These are phyloP conservation scores for Fusarium ramigenum DNA, from an alignment of 2,329 filamentous ascomycete genomes.

Conservation along the genomic window DNA sequence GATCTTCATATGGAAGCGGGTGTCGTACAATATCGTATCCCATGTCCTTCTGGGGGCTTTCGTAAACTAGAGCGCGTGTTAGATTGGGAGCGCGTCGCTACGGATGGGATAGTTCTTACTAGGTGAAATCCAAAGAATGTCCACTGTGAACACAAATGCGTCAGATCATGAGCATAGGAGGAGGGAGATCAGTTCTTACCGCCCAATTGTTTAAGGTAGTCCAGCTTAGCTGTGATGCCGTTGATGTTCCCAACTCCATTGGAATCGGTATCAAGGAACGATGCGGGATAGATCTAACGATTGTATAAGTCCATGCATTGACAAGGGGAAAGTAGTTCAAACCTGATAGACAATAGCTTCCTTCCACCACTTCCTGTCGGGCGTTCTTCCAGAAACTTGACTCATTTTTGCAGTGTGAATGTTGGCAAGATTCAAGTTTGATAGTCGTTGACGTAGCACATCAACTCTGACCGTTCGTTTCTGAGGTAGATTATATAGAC, in stretches of 20 bases:
- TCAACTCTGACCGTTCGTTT: neutral
- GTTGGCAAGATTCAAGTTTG: neutral
- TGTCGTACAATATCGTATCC: slow-evolving; percentile 31
- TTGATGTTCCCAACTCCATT: slow-evolving; percentile 63
- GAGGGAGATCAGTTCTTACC: neutral
- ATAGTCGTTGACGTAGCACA: neutral
- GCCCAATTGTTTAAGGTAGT: slow-evolving; percentile 50
- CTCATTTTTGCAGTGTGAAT: neutral
- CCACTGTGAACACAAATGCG: neutral
- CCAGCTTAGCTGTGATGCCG: slow-evolving; percentile 62
- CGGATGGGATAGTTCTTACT: neutral
- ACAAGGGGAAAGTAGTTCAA: fast-evolving
- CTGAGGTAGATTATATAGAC: neutral
- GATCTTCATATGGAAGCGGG: no score
- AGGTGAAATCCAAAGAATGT: slow-evolving; percentile 2
- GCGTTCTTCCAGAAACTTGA: neutral
- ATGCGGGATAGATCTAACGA: slow-evolving; percentile 63
- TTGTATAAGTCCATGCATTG: fast-evolving
- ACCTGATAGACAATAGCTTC: neutral
- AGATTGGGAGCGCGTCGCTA: neutral
- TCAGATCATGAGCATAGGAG: neutral
- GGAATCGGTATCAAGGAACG: slow-evolving; percentile 63
- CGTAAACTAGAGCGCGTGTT: slow-evolving; percentile 5
- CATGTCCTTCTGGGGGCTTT: slow-evolving; percentile 38
- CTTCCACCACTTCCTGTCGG: neutral